Evolutionary conservation across 352 stramenopile genomes (phyloP).

Genomic region (Peronospora belbahrii): DNA sequence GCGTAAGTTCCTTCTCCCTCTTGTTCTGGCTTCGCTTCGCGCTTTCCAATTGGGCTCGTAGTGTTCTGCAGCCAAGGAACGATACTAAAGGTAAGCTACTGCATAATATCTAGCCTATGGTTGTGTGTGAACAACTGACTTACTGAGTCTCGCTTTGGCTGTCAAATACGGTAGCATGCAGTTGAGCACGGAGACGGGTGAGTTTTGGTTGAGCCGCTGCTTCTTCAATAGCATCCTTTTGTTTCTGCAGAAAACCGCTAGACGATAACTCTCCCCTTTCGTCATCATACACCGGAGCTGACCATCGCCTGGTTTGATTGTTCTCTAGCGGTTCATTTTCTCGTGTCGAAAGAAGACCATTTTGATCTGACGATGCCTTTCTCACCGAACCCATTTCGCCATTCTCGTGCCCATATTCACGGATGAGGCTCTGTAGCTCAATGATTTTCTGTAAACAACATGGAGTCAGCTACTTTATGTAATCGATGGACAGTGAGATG

Average conservation of each 20-base stretch:
- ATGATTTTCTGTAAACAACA: constrained; percentile 48
- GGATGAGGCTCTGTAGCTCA: constrained; percentile 60
- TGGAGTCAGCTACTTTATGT: neutral
- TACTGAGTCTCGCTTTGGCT: constrained; percentile 40
- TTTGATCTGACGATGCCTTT: constrained; percentile 5
- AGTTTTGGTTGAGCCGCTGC: constrained; percentile 32
- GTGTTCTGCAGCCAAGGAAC: constrained; percentile 19
- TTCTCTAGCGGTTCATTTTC: constrained; percentile 23
- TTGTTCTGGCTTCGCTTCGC: constrained; percentile 26
- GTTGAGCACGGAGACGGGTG: constrained; percentile 37
- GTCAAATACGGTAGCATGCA: constrained; percentile 48
- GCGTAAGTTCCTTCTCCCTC: constrained; percentile 41
- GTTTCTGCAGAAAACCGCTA: constrained; percentile 15
- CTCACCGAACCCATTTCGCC: constrained; percentile 8
- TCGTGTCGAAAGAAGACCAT: neutral
- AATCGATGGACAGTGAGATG: neutral
- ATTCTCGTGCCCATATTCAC: constrained; percentile 37
- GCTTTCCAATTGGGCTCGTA: constrained; percentile 38
- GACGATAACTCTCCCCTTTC: constrained; percentile 2
- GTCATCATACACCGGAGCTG: constrained; percentile 14
- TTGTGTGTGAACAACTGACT: neutral
- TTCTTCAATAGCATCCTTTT: constrained; percentile 21
- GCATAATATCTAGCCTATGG: neutral
- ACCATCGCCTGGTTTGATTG: constrained; percentile 15
- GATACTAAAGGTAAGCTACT: constrained; percentile 10